Evolutionary conservation across 352 stramenopile genomes (phyloP).

Genomic region (Phytophthora sp.): DNA sequence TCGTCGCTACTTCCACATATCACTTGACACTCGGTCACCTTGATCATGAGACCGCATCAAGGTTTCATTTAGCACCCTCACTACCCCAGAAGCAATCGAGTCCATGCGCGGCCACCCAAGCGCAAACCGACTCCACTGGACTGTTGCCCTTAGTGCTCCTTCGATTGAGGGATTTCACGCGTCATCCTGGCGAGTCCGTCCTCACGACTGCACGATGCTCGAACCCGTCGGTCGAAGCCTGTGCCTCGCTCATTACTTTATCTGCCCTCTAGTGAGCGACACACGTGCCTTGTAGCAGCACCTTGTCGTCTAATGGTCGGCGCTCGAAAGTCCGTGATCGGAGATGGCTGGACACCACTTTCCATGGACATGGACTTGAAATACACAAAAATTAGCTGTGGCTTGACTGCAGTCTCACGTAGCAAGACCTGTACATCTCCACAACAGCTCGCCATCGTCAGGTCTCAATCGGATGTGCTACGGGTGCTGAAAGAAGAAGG

Average conservation of each 20-base stretch:
- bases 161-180: background rate
- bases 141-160: conserved; percentile 18
- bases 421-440: background rate
- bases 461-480: conserved; percentile 26
- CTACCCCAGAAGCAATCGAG: background rate
- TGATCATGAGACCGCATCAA: background rate
- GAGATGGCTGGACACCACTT: conserved; percentile 31
- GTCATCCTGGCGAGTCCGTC: conserved; percentile 11
- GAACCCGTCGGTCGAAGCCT: background rate
- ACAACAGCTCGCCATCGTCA: conserved; percentile 21
- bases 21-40: background rate
- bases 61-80: background rate
- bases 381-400: conserved; percentile 26
- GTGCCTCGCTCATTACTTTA: conserved; percentile 13
- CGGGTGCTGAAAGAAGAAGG: conserved; percentile 36
- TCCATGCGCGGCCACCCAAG: background rate
- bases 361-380: conserved; percentile 23
- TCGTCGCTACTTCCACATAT: conserved; percentile 7
- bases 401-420: background rate
- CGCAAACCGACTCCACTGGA: conserved; percentile 14
- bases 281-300: no score
- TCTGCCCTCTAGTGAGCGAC: conserved; percentile 1
- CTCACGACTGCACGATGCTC: background rate
- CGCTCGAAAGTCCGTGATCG: conserved; percentile 3
- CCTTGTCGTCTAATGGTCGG: background rate